Percentiles rank a stretch among this genome's conserved stretches.
These are phyloP conservation scores for Calonectria pauciramosa DNA, from an alignment of 2,329 filamentous ascomycete genomes.

Conservation along the genomic window DNA sequence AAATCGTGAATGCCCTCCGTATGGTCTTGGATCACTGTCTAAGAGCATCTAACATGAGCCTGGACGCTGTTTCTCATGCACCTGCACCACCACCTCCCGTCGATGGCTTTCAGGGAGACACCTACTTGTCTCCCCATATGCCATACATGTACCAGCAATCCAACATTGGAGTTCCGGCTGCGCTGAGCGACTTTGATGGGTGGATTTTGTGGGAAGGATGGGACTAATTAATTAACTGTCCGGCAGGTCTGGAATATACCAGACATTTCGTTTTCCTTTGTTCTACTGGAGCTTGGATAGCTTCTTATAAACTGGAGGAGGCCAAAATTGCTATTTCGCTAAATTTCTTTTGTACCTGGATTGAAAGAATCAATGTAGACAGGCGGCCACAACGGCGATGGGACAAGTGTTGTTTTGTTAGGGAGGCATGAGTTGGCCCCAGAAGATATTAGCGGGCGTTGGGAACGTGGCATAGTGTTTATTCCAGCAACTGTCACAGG, in stretches of 20 bases:
- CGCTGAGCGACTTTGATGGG: conserved; percentile 47
- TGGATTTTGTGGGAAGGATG: conserved; percentile 59
- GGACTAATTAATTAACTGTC: conserved; percentile 48
- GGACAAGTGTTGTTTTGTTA: conserved; percentile 24
- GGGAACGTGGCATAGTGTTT: conserved; percentile 16
- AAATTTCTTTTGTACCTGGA: conserved; percentile 14
- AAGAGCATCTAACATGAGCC: conserved; percentile 58
- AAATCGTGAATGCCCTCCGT: conserved; percentile 57
- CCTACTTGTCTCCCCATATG: conserved; percentile 46
- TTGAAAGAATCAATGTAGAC: conserved; percentile 31
- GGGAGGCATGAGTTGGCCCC: conserved; percentile 22
- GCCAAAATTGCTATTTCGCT: conserved; percentile 17
- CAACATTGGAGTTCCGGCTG: conserved; percentile 44
- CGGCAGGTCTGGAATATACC: background rate
- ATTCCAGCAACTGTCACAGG: conserved; percentile 2
- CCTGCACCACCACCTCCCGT: conserved; percentile 12
- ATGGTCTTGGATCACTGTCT: conserved; percentile 60
- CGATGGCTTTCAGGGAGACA: conserved; percentile 43
- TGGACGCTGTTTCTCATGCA: conserved; percentile 50
- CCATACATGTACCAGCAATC: conserved; percentile 50
- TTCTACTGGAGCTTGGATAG: background rate
- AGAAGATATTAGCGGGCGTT: conserved; percentile 42
- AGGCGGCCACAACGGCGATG: conserved; percentile 33
- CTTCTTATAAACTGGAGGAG: conserved; percentile 3
- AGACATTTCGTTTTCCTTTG: conserved; percentile 10